phyloP scores from a whole-genome alignment of 1,139 yeast species.

The Suhomyces taliae region DNA sequence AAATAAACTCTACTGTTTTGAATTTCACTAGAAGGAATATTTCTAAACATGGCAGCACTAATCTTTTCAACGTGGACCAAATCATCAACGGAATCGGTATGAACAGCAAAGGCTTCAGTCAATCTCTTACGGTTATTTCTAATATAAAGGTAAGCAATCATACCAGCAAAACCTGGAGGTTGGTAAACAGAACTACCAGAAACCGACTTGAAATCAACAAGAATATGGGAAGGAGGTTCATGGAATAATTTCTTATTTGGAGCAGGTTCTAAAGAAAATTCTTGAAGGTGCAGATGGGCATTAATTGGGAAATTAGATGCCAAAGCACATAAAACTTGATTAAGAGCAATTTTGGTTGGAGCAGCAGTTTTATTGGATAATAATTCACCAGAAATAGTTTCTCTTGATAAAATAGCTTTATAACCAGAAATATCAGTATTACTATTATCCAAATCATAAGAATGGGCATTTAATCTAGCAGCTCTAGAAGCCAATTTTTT shows the following conservation, averaged over 20 bases:
- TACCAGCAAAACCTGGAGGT: slow-evolving; percentile 69
- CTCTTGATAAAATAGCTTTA: slow-evolving; percentile 68
- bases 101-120: slow-evolving; percentile 79
- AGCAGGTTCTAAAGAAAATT: slow-evolving; percentile 44
- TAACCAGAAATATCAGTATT: slow-evolving; percentile 72
- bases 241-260: slow-evolving; percentile 47
- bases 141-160: slow-evolving; percentile 72
- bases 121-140: slow-evolving; percentile 65
- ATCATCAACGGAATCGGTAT: slow-evolving; percentile 58
- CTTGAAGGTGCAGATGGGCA: slow-evolving; percentile 30
- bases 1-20: slow-evolving; percentile 63
- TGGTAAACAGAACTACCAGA: slow-evolving; percentile 59
- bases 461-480: slow-evolving; percentile 39
- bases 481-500: slow-evolving; percentile 59
- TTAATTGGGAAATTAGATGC: slow-evolving; percentile 71
- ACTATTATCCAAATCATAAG: slow-evolving; percentile 43
- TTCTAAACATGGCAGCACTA: slow-evolving; percentile 77
- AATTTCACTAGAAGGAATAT: slow-evolving; percentile 71
- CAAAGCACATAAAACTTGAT: slow-evolving; percentile 70
- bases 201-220: slow-evolving; percentile 78
- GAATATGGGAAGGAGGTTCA: slow-evolving; percentile 69
- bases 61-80: slow-evolving; percentile 63
- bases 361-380: slow-evolving; percentile 41
- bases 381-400: slow-evolving; percentile 61
- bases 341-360: slow-evolving; percentile 65